These are phyloP conservation scores for Corynascus novoguineensis DNA, from an alignment of 495 filamentous ascomycete genomes.

Conservation along the genomic window DNA sequence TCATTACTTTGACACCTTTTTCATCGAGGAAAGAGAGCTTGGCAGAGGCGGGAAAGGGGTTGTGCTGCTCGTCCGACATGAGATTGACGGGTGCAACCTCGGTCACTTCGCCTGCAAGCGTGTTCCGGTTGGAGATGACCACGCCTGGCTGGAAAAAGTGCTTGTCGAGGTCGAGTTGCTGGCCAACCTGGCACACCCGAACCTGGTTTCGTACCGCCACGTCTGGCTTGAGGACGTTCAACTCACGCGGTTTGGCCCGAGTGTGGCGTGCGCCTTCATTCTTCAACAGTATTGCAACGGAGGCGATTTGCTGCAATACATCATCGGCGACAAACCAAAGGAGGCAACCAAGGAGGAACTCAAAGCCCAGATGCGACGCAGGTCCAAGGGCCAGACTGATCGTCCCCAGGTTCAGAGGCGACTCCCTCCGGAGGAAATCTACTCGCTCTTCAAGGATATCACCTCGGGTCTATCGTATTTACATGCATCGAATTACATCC, in stretches of 20 bases:
- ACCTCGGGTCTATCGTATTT: conserved; percentile 86
- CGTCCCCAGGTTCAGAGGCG: conserved; percentile 50
- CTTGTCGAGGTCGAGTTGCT: conserved; percentile 88
- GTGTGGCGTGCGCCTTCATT: conserved; percentile 92
- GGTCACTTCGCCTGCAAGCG: conserved; percentile 94
- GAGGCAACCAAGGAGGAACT: conserved; percentile 67
- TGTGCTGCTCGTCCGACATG: conserved; percentile 82
- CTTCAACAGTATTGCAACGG: conserved; percentile 95
- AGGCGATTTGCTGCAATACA: conserved; percentile 84
- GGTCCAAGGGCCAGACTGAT: conserved; percentile 55
- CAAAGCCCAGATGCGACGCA: conserved; percentile 78
- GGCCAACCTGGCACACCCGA: conserved; percentile 84
- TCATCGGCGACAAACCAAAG: conserved; percentile 61
- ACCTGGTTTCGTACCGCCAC: conserved; percentile 94
- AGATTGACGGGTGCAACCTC: conserved; percentile 79
- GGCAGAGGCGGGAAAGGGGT: conserved; percentile 92
- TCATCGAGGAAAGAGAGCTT: conserved; percentile 77
- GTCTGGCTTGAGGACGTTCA: conserved; percentile 93
- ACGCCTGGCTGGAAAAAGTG: conserved; percentile 90
- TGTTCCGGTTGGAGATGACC: conserved; percentile 91
- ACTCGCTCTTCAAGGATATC: conserved; percentile 94
- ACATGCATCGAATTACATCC: conserved; percentile 90
- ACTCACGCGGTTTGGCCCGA: conserved; percentile 78
- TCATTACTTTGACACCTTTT: conserved; percentile 87
- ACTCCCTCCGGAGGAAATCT: conserved; percentile 84